Percentiles rank a stretch among this genome's conserved stretches.
These are phyloP conservation scores for Naganishia sp. DNA, from an alignment of 1,284 basidiomycete genomes.

Conservation along the genomic window DNA sequence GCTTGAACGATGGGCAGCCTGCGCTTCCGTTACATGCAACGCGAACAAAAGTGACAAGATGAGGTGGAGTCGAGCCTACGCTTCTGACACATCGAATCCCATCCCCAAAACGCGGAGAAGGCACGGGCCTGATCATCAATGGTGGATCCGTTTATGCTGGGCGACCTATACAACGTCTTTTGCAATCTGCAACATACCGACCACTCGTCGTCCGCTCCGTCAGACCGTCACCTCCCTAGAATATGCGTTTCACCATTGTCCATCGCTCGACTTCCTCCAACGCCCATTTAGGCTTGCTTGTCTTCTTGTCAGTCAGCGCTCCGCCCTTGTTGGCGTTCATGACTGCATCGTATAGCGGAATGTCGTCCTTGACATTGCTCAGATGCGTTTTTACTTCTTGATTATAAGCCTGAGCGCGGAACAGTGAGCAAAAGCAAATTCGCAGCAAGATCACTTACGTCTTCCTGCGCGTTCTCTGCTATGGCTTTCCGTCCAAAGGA, in stretches of 20 bases:
- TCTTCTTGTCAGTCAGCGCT: conserved; percentile 1
- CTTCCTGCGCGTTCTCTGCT: conserved; percentile 81
- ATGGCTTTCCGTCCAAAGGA: conserved; percentile 82
- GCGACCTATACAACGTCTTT: too few species aligned
- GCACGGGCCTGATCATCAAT: too few species aligned
- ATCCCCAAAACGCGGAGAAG: too few species aligned
- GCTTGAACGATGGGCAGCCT: too few species aligned
- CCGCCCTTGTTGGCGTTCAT: neutral
- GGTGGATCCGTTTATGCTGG: too few species aligned
- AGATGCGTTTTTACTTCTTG: conserved; percentile 72
- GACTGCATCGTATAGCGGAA: conserved; percentile 56
- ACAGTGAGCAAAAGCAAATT: neutral
- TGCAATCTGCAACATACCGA: too few species aligned
- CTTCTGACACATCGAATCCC: too few species aligned
- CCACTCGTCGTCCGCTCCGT: too few species aligned
- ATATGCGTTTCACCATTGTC: conserved; percentile 88
- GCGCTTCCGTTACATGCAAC: too few species aligned
- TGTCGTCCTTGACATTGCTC: conserved; percentile 69
- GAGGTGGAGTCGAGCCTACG: too few species aligned
- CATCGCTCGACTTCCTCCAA: conserved; percentile 85
- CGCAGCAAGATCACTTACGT: conserved; percentile 57
- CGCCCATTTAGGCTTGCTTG: conserved; percentile 56
- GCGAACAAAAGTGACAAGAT: too few species aligned
- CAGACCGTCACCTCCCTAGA: neutral
- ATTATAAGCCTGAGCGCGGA: conserved; percentile 66